These are phyloP conservation scores for Xylaria sp. DNA, from an alignment of 2,329 filamentous ascomycete genomes.

Conservation along the genomic window DNA sequence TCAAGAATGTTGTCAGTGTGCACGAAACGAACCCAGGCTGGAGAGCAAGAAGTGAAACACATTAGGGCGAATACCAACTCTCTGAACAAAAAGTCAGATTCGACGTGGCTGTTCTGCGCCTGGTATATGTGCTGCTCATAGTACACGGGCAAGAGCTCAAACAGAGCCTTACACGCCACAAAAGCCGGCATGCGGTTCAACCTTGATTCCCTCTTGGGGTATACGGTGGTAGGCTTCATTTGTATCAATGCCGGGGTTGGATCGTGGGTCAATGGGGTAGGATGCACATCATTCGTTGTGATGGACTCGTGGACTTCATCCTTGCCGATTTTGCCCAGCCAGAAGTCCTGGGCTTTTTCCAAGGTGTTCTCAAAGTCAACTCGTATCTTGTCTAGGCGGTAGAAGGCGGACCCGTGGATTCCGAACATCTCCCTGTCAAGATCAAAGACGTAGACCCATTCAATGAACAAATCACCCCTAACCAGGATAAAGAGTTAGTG, in stretches of 20 bases:
- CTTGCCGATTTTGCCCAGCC: background rate
- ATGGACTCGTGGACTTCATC: slow-evolving; percentile 18
- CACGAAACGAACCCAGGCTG: slow-evolving; percentile 18
- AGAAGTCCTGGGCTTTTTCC: slow-evolving; percentile 12
- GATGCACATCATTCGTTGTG: slow-evolving; percentile 14
- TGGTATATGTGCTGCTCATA: background rate
- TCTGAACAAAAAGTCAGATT: slow-evolving; percentile 14
- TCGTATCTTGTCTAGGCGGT: slow-evolving; percentile 8
- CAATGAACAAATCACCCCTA: background rate
- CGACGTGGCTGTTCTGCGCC: slow-evolving; percentile 5
- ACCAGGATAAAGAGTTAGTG: background rate
- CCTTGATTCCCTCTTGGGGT: slow-evolving; percentile 12
- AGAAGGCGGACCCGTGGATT: slow-evolving; percentile 10
- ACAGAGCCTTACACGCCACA: slow-evolving; percentile 13
- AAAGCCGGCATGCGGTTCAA: slow-evolving; percentile 23
- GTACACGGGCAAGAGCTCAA: background rate
- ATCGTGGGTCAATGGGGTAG: slow-evolving; percentile 1
- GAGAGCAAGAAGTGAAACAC: slow-evolving; percentile 28
- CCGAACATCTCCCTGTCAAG: slow-evolving; percentile 26
- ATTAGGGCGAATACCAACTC: slow-evolving; percentile 20
- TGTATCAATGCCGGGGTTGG: slow-evolving; percentile 17
- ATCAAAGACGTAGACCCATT: slow-evolving; percentile 14
- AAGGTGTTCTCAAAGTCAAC: background rate
- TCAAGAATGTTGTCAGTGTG: background rate
- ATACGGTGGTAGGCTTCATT: slow-evolving; percentile 14